phyloP scores from a whole-genome alignment of 306 rosid species.

The Gastrolobium villosum region DNA sequence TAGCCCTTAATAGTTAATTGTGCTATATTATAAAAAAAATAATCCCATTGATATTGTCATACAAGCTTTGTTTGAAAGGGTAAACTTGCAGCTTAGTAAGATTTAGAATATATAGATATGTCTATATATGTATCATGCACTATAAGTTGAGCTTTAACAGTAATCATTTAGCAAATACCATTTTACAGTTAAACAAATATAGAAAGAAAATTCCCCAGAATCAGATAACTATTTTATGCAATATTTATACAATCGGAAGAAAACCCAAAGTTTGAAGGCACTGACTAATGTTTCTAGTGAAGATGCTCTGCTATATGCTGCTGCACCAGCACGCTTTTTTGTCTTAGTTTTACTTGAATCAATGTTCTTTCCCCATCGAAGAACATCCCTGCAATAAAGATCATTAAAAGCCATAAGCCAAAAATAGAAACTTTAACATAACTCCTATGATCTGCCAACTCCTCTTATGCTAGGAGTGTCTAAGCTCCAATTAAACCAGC shows the following conservation, averaged over 20 bases:
- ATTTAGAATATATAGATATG: too few relatives aligned
- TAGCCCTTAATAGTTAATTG: conserved; percentile 15
- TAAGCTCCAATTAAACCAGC: conserved; percentile 17
- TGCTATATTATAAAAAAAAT: conserved; percentile 1
- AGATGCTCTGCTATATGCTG: conserved; percentile 92
- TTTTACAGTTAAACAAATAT: conserved; percentile 34
- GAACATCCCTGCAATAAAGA: conserved; percentile 74
- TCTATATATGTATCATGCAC: too few relatives aligned
- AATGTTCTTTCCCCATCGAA: conserved; percentile 96
- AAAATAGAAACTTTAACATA: conserved; percentile 19
- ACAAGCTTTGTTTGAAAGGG: not conserved
- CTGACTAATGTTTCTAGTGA: conserved; percentile 89
- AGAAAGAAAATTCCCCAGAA: conserved; percentile 38
- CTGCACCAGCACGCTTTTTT: conserved; percentile 87
- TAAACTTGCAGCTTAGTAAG: not conserved
- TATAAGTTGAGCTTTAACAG: conserved; percentile 7
- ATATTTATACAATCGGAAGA: conserved; percentile 24
- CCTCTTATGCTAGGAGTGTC: conserved; percentile 13
- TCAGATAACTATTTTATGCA: conserved; percentile 1
- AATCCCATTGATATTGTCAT: not conserved
- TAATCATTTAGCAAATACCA: conserved; percentile 8
- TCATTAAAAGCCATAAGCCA: conserved; percentile 30
- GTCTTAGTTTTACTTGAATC: conserved; percentile 83
- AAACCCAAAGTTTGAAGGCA: conserved; percentile 49
- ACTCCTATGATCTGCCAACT: conserved; percentile 21